Conservation (phyloP, 2,329 filamentous ascomycete species). For the Coniella lustricola region DNA sequence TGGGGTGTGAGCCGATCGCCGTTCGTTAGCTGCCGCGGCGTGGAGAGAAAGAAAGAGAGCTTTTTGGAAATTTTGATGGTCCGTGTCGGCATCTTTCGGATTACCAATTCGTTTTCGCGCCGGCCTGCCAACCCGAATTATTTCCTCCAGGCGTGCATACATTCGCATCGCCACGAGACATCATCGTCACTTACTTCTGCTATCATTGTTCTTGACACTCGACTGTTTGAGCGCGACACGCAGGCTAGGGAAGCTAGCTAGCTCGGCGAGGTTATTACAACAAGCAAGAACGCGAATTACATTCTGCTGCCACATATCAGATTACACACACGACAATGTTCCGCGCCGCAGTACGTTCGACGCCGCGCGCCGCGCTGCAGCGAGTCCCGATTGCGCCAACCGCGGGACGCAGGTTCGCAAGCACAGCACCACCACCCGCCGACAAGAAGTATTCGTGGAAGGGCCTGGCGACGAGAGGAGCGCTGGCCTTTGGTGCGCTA, state of each 20-base stretch:
- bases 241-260: no score
- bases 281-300: no score
- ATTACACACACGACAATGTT: conserved; percentile 38
- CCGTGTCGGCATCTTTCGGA: not conserved
- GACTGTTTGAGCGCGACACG: no score
- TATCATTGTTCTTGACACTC: no score
- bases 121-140: no score
- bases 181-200: not conserved
- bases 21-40: not conserved
- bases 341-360: conserved; percentile 42
- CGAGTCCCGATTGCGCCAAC: conserved; percentile 33
- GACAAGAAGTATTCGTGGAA: conserved; percentile 76
- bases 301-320: no score
- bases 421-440: conserved; percentile 46
- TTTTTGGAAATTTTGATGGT: conserved; percentile 2
- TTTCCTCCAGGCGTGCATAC: no score
- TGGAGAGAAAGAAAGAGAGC: no score
- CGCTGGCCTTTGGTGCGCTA: conserved; percentile 64
- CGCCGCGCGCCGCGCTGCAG: conserved; percentile 38
- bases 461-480: conserved; percentile 65
- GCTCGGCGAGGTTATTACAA: no score
- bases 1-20: conserved; percentile 1
- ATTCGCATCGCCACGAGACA: not conserved
- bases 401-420: conserved; percentile 43
- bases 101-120: not conserved